Percentiles rank a stretch among this genome's conserved stretches.
These are phyloP conservation scores for Sisymbrium altissimum DNA, from an alignment of 345 rosid species.

Conservation along the genomic window DNA sequence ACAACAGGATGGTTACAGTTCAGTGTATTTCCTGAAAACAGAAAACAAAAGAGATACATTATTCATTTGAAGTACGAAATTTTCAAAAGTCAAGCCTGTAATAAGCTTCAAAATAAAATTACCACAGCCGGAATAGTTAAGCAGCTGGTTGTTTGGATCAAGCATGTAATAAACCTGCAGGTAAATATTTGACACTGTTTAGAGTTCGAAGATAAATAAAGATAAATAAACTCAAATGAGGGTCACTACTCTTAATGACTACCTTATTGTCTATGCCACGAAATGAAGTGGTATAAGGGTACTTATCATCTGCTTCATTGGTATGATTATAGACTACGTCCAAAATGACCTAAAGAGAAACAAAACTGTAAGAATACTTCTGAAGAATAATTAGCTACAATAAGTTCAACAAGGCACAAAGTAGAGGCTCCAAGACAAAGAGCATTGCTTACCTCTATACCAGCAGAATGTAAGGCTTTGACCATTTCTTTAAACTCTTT, in stretches of 20 bases:
- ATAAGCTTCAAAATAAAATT: slow-evolving; percentile 26
- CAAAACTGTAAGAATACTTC: background rate
- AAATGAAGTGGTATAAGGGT: slow-evolving; percentile 87
- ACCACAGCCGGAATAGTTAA: slow-evolving; percentile 93
- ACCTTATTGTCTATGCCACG: slow-evolving; percentile 98
- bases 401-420: background rate
- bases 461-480: slow-evolving; percentile 84
- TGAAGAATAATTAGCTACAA: background rate
- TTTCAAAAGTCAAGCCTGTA: slow-evolving; percentile 4
- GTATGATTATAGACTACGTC: slow-evolving; percentile 97
- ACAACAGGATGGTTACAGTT: slow-evolving; percentile 95
- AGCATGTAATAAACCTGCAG: slow-evolving; percentile 88
- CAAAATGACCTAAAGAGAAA: slow-evolving; percentile 65
- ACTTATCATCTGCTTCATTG: slow-evolving; percentile 80
- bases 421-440: background rate
- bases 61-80: background rate
- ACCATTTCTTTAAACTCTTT: slow-evolving; percentile 91
- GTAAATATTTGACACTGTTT: slow-evolving; percentile 10
- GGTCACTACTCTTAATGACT: background rate
- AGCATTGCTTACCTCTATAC: slow-evolving; percentile 68
- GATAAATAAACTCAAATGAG: background rate
- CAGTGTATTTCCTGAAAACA: slow-evolving; percentile 74
- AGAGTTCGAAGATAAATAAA: background rate
- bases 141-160: slow-evolving; percentile 60
- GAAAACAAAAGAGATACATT: slow-evolving; percentile 17